Conservation (phyloP, 1,139 yeast genomes). For the Pichia sorboxylosa region DNA sequence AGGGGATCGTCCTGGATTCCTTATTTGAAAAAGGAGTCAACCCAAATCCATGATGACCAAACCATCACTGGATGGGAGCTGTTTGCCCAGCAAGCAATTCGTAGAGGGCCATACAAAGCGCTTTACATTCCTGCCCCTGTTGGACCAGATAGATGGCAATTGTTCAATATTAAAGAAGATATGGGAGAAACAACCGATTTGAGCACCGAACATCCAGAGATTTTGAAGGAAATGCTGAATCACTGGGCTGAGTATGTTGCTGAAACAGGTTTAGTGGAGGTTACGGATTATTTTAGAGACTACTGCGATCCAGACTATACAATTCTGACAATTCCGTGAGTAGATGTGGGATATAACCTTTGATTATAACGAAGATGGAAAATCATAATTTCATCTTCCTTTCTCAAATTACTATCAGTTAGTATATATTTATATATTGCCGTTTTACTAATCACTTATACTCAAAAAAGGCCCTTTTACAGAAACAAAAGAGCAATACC, state of each 20-base stretch:
- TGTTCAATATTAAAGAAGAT: slow-evolving; percentile 33
- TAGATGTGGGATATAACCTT: too few relatives aligned
- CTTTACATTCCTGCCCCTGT: slow-evolving; percentile 37
- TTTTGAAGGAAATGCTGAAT: slow-evolving; percentile 29
- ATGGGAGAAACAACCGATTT: slow-evolving; percentile 36
- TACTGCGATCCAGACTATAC: too few relatives aligned
- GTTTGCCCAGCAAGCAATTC: slow-evolving; percentile 43
- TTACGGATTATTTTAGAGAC: slow-evolving; percentile 7
- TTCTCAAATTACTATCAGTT: too few relatives aligned
- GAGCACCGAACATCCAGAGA: slow-evolving; percentile 25
- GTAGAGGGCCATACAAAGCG: slow-evolving; percentile 41
- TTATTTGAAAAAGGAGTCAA: slow-evolving; percentile 24
- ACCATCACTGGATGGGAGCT: slow-evolving; percentile 49
- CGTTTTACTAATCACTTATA: too few relatives aligned
- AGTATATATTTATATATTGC: too few relatives aligned
- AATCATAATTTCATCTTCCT: too few relatives aligned
- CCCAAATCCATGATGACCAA: slow-evolving; percentile 31
- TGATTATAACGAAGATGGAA: too few relatives aligned
- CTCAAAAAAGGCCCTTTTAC: too few relatives aligned
- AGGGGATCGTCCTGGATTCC: too few relatives aligned
- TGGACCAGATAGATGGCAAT: slow-evolving; percentile 41
- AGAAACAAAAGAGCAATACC: too few relatives aligned
- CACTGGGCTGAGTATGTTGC: slow-evolving; percentile 45
- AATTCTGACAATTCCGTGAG: too few relatives aligned
- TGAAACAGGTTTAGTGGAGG: slow-evolving; percentile 40